phyloP scores from a whole-genome alignment of 495 filamentous ascomycete genomes.

The Cryomyces minteri region DNA sequence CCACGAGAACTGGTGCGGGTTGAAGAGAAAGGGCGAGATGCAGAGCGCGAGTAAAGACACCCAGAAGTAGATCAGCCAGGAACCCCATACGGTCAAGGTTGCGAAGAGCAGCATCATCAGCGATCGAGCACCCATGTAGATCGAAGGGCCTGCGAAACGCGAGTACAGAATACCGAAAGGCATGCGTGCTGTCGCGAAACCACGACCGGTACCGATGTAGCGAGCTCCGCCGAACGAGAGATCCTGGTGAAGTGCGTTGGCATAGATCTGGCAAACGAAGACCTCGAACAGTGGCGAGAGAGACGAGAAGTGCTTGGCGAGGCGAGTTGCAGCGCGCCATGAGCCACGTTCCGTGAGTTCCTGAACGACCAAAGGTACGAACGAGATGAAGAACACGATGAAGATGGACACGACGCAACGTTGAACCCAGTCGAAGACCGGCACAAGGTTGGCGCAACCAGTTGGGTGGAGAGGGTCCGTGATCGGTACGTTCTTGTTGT shows the following conservation, averaged over 20 bases:
- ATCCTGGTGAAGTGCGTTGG: conserved; percentile 84
- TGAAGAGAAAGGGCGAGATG: conserved; percentile 96
- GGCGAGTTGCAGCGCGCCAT: conserved; percentile 80
- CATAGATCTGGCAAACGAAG: conserved; percentile 97
- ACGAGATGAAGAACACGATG: conserved; percentile 99
- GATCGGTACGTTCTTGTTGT: conserved; percentile 68
- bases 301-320: conserved; percentile 86
- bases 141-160: conserved; percentile 92
- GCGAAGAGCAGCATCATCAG: conserved; percentile 93
- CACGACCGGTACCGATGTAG: conserved; percentile 98
- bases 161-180: conserved; percentile 96
- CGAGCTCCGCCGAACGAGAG: conserved; percentile 89
- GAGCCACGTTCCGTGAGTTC: conserved; percentile 91
- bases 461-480: conserved; percentile 71
- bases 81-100: conserved; percentile 78
- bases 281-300: conserved; percentile 94
- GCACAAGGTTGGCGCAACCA: conserved; percentile 62
- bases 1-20: conserved; percentile 97
- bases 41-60: conserved; percentile 71
- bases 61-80: conserved; percentile 91
- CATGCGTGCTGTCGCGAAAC: conserved; percentile 95
- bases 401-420: conserved; percentile 94
- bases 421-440: conserved; percentile 83
- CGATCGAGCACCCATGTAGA: conserved; percentile 83
- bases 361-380: conserved; percentile 86